These are phyloP conservation scores for Vitis amurensis DNA, from an alignment of 164 flowering plant genomes.

Conservation along the genomic window DNA sequence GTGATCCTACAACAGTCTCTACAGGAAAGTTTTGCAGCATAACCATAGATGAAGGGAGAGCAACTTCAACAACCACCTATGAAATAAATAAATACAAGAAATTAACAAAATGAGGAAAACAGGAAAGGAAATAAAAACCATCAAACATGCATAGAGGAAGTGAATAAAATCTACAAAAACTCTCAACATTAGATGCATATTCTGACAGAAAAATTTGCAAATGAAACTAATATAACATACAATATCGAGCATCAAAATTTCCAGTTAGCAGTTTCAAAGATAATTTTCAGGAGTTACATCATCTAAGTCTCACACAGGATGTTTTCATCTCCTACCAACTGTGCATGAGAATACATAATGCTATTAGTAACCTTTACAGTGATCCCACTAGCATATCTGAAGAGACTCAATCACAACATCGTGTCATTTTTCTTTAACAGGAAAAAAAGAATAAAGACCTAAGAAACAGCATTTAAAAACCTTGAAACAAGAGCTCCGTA, in stretches of 20 bases:
- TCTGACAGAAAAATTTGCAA: not conserved
- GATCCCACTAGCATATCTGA: not conserved
- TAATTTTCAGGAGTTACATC: too few relatives aligned
- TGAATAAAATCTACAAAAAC: not conserved
- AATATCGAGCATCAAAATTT: too few relatives aligned
- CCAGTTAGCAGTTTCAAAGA: not conserved
- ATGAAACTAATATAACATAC: too few relatives aligned
- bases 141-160: not conserved
- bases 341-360: not conserved
- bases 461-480: too few relatives aligned
- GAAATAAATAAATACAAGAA: not conserved
- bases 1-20: slow-evolving; percentile 79
- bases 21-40: slow-evolving; percentile 77
- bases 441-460: too few relatives aligned
- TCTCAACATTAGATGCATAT: not conserved
- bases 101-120: not conserved
- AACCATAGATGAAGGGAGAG: slow-evolving; percentile 67
- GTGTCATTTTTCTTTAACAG: not conserved
- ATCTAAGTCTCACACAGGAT: not conserved
- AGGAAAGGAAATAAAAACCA: not conserved
- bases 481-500: too few relatives aligned
- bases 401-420: not conserved
- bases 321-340: not conserved
- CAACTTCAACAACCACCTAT: slow-evolving; percentile 74
- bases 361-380: not conserved